Conservation (phyloP, 345 rosid species). For the Eutrema yunnanense region DNA sequence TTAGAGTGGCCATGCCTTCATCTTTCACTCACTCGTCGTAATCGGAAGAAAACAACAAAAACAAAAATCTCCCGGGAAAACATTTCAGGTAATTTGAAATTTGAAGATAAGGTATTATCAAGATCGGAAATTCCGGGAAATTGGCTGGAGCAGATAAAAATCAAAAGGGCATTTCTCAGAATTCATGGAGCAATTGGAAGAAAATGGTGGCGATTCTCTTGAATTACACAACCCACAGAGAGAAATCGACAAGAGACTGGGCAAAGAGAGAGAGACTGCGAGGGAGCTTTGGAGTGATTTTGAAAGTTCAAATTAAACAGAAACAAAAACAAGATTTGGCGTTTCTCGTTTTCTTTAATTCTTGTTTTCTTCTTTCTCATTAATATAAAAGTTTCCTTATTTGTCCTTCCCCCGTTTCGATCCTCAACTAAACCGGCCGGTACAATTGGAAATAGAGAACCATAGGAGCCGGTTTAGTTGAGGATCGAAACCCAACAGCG, state of each 20-base stretch:
- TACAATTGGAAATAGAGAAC: neutral
- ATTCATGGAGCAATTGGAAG: neutral
- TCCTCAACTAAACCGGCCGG: neutral
- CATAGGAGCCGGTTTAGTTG: neutral
- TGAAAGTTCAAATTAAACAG: neutral
- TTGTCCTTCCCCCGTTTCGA: neutral
- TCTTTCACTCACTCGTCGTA: slow-evolving; percentile 27
- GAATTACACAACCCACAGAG: neutral
- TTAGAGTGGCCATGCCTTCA: slow-evolving; percentile 32
- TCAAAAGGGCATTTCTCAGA: slow-evolving; percentile 25
- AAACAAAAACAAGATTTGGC: neutral
- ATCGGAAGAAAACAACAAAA: neutral
- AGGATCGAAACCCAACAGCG: too few species aligned
- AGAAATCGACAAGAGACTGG: neutral
- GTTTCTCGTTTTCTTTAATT: neutral
- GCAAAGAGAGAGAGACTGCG: neutral
- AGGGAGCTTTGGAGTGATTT: neutral
- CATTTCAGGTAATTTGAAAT: neutral
- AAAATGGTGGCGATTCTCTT: neutral
- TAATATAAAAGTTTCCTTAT: neutral
- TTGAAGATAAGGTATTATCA: neutral
- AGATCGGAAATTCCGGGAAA: slow-evolving; percentile 15
- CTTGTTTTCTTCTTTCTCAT: neutral
- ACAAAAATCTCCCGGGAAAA: neutral
- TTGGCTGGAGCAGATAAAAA: slow-evolving; percentile 6